Evolutionary conservation across 768 basidiomycete species (phyloP).

Genomic region (Phylloporus scabripes): DNA sequence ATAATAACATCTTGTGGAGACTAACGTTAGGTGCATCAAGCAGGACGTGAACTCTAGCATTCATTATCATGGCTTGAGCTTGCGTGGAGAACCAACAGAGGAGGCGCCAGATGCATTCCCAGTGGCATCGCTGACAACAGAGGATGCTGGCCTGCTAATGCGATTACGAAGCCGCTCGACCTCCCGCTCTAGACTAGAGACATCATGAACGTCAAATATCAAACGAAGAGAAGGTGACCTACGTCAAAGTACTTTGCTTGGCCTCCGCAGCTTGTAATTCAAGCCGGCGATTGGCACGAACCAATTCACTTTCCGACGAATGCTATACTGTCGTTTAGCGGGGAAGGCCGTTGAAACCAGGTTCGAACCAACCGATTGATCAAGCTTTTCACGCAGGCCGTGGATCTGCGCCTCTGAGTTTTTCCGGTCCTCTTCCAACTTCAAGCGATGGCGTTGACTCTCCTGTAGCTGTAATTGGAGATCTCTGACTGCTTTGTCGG

Average conservation of each 20-base stretch:
- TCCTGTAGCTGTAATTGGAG: slow-evolving; percentile 52
- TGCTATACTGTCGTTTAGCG: slow-evolving; percentile 41
- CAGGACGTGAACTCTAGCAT: not conserved
- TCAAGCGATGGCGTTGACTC: slow-evolving; percentile 53
- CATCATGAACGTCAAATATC: slow-evolving; percentile 3
- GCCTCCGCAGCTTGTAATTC: slow-evolving; percentile 73
- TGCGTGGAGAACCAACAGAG: slow-evolving; percentile 28
- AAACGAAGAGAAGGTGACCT: slow-evolving; percentile 19
- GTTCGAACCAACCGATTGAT: slow-evolving; percentile 47
- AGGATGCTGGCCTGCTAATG: slow-evolving; percentile 52
- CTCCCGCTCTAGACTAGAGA: slow-evolving; percentile 53
- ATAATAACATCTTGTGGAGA: slow-evolving; percentile 11
- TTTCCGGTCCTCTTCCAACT: slow-evolving; percentile 63
- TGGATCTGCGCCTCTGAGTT: slow-evolving; percentile 54
- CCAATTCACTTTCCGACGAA: slow-evolving; percentile 62
- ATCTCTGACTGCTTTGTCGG: slow-evolving; percentile 48
- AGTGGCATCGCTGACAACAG: slow-evolving; percentile 23
- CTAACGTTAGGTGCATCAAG: not conserved
- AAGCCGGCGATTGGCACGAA: slow-evolving; percentile 66
- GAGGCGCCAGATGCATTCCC: slow-evolving; percentile 15
- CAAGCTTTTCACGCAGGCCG: slow-evolving; percentile 53
- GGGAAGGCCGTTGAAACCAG: not conserved
- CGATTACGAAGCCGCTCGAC: slow-evolving; percentile 65
- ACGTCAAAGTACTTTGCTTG: slow-evolving; percentile 67
- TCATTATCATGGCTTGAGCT: slow-evolving; percentile 18